Percentiles rank a stretch among this genome's conserved stretches.
These are phyloP conservation scores for Populus ilicifolia DNA, from an alignment of 345 rosid species.

Conservation along the genomic window DNA sequence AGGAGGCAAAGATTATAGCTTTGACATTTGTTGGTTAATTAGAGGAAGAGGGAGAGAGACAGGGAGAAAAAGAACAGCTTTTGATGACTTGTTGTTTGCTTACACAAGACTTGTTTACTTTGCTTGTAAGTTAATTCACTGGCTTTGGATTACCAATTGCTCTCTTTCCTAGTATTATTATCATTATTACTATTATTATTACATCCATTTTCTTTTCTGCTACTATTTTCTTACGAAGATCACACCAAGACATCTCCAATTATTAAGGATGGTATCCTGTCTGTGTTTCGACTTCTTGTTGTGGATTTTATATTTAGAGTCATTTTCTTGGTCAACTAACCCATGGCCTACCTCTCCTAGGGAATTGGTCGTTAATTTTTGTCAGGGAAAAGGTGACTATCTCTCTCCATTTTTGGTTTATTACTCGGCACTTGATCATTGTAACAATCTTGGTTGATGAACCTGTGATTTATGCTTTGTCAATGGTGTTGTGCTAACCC, in stretches of 20 bases:
- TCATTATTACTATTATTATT: neutral
- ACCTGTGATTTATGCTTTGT: neutral
- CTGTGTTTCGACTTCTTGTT: neutral
- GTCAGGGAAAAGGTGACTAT: neutral
- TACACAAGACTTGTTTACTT: neutral
- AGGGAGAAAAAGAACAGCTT: neutral
- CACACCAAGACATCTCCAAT: neutral
- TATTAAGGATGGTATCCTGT: neutral
- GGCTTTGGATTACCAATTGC: neutral
- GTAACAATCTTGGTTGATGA: neutral
- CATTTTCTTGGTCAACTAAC: neutral
- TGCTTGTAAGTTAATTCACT: slow-evolving; percentile 8
- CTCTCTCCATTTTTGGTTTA: neutral
- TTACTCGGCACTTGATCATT: neutral
- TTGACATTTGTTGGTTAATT: neutral
- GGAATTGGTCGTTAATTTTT: no score
- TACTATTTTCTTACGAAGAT: neutral
- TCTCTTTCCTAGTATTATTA: neutral
- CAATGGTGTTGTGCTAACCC: neutral
- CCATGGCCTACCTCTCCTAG: neutral
- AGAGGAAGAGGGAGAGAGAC: neutral
- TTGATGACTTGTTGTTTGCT: neutral
- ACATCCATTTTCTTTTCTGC: neutral
- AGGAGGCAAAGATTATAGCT: neutral
- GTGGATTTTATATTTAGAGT: neutral